Conservation (phyloP, 148 eudicot species). For the Nyssa sinensis region DNA sequence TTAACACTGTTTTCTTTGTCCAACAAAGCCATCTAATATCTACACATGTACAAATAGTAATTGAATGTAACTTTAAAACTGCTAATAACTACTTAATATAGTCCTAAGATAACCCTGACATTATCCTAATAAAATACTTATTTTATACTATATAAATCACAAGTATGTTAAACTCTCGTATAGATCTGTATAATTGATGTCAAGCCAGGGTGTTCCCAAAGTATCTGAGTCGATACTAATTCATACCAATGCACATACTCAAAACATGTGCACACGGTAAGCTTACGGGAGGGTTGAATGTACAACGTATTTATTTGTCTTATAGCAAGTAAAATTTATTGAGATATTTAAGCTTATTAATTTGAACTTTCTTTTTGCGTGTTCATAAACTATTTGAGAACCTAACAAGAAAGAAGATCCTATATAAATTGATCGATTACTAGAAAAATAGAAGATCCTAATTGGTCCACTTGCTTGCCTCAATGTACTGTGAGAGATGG, state of each 20-base stretch:
- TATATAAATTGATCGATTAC: too few species aligned
- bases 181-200: too few species aligned
- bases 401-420: neutral
- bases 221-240: too few species aligned
- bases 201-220: too few species aligned
- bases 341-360: neutral
- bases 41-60: neutral
- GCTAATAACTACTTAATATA: too few species aligned
- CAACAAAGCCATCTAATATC: neutral
- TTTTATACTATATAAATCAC: too few species aligned
- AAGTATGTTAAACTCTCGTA: too few species aligned
- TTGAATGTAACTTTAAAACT: too few species aligned
- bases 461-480: neutral
- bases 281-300: neutral
- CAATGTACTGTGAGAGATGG: neutral
- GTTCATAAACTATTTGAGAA: neutral
- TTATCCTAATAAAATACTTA: too few species aligned
- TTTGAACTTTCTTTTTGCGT: neutral
- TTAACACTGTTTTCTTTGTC: neutral
- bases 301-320: neutral
- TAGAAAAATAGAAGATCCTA: neutral
- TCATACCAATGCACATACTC: too few species aligned
- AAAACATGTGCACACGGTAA: too few species aligned
- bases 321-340: neutral
- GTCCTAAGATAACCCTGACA: too few species aligned